phyloP scores from a whole-genome alignment of 257 asterid species.

The Osmanthus fragrans region DNA sequence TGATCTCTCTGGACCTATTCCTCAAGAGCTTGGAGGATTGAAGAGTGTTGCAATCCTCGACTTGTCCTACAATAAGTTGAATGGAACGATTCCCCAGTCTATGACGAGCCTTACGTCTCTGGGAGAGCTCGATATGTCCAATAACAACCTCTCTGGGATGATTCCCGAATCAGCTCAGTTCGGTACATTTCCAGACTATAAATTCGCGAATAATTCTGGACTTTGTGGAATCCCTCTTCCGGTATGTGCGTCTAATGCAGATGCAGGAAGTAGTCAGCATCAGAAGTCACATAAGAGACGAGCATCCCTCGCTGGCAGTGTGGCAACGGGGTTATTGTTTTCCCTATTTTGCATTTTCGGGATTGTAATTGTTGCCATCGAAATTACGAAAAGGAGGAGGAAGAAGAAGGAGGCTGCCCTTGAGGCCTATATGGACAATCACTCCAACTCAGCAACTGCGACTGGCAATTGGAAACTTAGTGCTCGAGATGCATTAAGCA shows the following conservation, averaged over 20 bases:
- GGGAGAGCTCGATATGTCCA: constrained; percentile 75
- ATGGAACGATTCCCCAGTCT: constrained; percentile 69
- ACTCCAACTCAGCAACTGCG: constrained; percentile 64
- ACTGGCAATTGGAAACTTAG: constrained; percentile 71
- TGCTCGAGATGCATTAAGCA: constrained; percentile 75
- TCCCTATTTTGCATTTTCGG: constrained; percentile 83
- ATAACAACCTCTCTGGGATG: constrained; percentile 69
- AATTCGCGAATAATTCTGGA: constrained; percentile 72
- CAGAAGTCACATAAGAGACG: constrained; percentile 56
- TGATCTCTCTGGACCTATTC: constrained; percentile 74
- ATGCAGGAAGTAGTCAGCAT: constrained; percentile 29
- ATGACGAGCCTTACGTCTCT: constrained; percentile 64
- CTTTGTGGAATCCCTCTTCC: constrained; percentile 91
- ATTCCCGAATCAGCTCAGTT: constrained; percentile 85
- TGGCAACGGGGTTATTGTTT: constrained; percentile 78
- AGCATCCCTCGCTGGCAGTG: constrained; percentile 86
- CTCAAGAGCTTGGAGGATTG: constrained; percentile 69
- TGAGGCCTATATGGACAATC: constrained; percentile 74
- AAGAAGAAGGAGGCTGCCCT: constrained; percentile 76
- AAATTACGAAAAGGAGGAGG: constrained; percentile 63
- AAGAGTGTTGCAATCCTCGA: constrained; percentile 83
- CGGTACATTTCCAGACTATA: constrained; percentile 67
- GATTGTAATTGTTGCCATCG: constrained; percentile 61
- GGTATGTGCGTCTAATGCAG: constrained; percentile 39
- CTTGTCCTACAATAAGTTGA: constrained; percentile 68